Percentiles rank a stretch among this genome's conserved stretches.
Conservation (phyloP, 1,284 basidiomycete species). For the Ceraceosorus guamensis region DNA sequence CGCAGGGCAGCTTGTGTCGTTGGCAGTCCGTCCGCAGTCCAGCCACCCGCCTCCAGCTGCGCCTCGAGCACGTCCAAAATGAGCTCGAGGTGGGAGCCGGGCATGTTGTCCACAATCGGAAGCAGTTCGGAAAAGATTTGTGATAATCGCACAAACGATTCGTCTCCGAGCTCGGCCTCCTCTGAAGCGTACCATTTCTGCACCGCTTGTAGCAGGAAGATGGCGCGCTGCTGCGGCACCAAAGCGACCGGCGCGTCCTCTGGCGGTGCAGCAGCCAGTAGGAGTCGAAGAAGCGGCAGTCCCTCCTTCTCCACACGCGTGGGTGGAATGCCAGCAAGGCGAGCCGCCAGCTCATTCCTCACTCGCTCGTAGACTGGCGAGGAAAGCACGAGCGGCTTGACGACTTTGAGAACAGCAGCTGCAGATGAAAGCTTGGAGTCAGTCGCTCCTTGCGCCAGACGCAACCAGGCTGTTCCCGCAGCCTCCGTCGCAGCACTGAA, state of each 20-base stretch:
- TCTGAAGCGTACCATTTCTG: constrained; percentile 72
- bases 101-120: constrained; percentile 78
- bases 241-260: constrained; percentile 74
- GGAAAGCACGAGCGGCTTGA: constrained; percentile 21
- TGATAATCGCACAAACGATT: constrained; percentile 69
- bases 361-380: constrained; percentile 66
- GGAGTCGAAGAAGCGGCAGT: constrained; percentile 61
- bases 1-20: constrained; percentile 63
- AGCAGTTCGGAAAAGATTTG: constrained; percentile 68
- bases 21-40: constrained; percentile 60
- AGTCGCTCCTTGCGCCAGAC: constrained; percentile 20
- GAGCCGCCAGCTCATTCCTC: constrained; percentile 80
- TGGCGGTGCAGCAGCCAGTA: constrained; percentile 71
- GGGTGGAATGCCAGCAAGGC: constrained; percentile 63
- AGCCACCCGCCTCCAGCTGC: constrained; percentile 68
- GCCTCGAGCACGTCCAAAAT: constrained; percentile 83
- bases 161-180: constrained; percentile 61
- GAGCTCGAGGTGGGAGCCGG: constrained; percentile 83
- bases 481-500: constrained; percentile 28
- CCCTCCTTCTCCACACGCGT: constrained; percentile 63
- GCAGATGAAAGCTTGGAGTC: constrained; percentile 16
- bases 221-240: constrained; percentile 67
- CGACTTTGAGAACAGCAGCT: constrained; percentile 19
- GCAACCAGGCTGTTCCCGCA: constrained; percentile 37
- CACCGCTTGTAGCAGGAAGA: constrained; percentile 80